phyloP scores from a whole-genome alignment of 306 rosid genomes.

The Vigna angularis region DNA sequence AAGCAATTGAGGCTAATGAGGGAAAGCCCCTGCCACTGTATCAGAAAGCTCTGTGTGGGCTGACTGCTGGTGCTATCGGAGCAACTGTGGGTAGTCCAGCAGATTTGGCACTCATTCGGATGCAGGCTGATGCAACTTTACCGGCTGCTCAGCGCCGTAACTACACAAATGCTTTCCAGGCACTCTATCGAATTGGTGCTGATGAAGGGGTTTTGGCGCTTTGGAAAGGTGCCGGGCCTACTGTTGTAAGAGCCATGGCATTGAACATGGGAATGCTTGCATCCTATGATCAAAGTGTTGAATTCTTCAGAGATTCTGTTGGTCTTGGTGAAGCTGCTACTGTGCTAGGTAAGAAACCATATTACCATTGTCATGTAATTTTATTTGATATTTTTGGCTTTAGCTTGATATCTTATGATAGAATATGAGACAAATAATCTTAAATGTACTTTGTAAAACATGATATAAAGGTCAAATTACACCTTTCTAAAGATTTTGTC shows the following conservation, averaged over 20 bases:
- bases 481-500: background rate
- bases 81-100: conserved; percentile 95
- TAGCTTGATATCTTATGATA: background rate
- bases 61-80: conserved; percentile 99
- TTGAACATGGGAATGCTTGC: conserved; percentile 99
- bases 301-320: conserved; percentile 83
- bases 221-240: conserved; percentile 99
- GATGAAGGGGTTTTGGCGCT: conserved; percentile 96
- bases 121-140: conserved; percentile 98
- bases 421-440: background rate
- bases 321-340: conserved; percentile 91
- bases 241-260: conserved; percentile 99
- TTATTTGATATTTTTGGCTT: background rate
- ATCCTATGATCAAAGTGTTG: conserved; percentile 95
- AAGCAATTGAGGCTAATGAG: conserved; percentile 96
- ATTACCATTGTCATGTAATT: background rate
- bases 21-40: conserved; percentile 98
- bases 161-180: conserved; percentile 95
- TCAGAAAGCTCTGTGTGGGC: conserved; percentile 97
- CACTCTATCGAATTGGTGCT: conserved; percentile 77
- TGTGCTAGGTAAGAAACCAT: conserved; percentile 61
- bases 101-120: conserved; percentile 95
- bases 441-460: background rate
- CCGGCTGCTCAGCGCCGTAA: conserved; percentile 90
- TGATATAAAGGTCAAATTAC: conserved; percentile 28